These are phyloP conservation scores for Ceratobasidium sp. DNA, from an alignment of 1,284 basidiomycete species.

Conservation along the genomic window DNA sequence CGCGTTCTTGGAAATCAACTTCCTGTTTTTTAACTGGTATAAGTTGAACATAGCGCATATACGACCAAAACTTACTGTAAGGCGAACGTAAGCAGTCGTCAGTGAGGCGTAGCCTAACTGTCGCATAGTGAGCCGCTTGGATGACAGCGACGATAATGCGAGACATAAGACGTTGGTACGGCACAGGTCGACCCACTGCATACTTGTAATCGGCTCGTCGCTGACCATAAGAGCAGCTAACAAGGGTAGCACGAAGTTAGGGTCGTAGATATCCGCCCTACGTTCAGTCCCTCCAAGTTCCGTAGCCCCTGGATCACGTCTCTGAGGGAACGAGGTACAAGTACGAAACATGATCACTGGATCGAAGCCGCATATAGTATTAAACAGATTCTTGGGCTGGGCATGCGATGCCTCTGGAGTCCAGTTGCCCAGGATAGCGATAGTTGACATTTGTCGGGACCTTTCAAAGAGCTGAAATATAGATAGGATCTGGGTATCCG, in stretches of 20 bases:
- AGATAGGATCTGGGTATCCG: constrained; percentile 77
- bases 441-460: constrained; percentile 71
- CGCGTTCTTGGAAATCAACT: constrained; percentile 82
- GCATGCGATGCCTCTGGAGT: constrained; percentile 70
- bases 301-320: constrained; percentile 61
- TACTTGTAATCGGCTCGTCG: constrained; percentile 68
- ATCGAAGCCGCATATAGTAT: constrained; percentile 79
- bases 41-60: not conserved
- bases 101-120: constrained; percentile 61
- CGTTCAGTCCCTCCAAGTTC: constrained; percentile 53
- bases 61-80: constrained; percentile 53
- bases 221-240: constrained; percentile 74
- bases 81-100: constrained; percentile 54
- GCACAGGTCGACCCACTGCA: constrained; percentile 88
- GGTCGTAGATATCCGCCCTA: constrained; percentile 77
- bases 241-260: constrained; percentile 80
- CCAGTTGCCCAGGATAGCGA: constrained; percentile 69
- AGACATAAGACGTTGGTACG: constrained; percentile 84
- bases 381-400: constrained; percentile 65
- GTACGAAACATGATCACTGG: constrained; percentile 77
- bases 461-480: constrained; percentile 85
- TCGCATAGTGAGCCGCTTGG: constrained; percentile 73
- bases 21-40: constrained; percentile 58
- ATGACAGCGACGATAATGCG: constrained; percentile 79
- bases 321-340: constrained; percentile 77